Base-by-base conservation (phyloP, 331 rosid genomes). In the Spiraea crenata region DNA sequence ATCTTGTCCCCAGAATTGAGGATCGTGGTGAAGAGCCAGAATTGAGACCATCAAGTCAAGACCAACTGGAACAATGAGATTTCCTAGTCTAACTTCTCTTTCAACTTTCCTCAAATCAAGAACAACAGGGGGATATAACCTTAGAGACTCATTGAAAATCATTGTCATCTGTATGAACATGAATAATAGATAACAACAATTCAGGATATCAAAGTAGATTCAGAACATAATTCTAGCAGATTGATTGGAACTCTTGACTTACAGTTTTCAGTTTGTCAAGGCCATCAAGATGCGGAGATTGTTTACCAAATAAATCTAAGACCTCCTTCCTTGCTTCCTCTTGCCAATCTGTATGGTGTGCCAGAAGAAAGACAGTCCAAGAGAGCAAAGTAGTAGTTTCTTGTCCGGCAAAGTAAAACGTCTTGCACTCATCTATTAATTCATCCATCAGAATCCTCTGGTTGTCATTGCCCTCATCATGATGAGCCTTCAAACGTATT, bases 301-400 rank as follows among this genome's bases (percentile, higher is more conserved):
- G 45, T 70, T 57, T 57, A 6, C 74, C 66, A 4, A 57, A 70
- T 58, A 70, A 3, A 31, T 70, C 42, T 9, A 70, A 4, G 13
- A 70, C 74, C 74, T 70, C 74, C 45, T 70, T 57, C 35, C 74
- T 70, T 45, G 74, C 74, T 57, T 70, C 57, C 9, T 70, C 74
- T 57, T 70, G 74, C 74, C 74, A 70, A 57, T 70, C 40, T 13
- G 38, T 25, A 31, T 70, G 46, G 39, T 25, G n/a, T 16, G 74
- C 74, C 19, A 70, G 56, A 49, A 70, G 74, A 9, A 70, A 45
- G 2, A 70, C 45, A 6, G 66, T 70, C 74, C 74, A 70, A 57
- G 3, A 2, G 25, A 70, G 65, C 66, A 45, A 16, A 9, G 46
- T 41, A 2, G 66, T n/a, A 15, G 74, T 70, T 57, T 70, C 74